These are phyloP conservation scores for Pachysandra terminalis DNA, from an alignment of 164 flowering plant species.

Conservation along the genomic window DNA sequence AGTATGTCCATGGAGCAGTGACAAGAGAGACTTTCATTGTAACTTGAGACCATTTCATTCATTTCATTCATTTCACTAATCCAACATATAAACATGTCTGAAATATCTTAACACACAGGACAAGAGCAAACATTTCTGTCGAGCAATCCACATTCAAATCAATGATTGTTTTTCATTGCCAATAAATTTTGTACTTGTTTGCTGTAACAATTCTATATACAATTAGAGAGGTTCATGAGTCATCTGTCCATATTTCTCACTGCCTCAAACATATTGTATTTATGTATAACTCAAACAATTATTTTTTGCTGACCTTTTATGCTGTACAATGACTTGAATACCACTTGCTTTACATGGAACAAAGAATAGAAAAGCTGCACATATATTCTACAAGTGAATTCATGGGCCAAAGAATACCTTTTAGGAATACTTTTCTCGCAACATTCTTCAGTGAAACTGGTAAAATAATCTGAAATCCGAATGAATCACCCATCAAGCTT, in stretches of 20 bases:
- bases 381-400: neutral
- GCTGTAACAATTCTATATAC: constrained; percentile 3
- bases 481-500: constrained; percentile 34
- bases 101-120: no score
- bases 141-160: neutral
- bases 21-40: no score
- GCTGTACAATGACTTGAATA: constrained; percentile 5
- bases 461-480: neutral
- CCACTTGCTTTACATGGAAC: constrained; percentile 4
- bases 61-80: no score
- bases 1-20: no score
- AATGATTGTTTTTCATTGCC: neutral
- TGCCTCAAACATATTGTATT: neutral
- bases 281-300: neutral
- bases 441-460: neutral
- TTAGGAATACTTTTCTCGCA: neutral
- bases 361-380: constrained; percentile 10
- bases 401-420: neutral
- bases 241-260: no score
- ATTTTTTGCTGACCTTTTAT: neutral
- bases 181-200: neutral
- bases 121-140: neutral
- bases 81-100: no score
- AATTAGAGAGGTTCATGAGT: constrained; percentile 5
- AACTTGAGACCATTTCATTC: no score